phyloP scores from a whole-genome alignment of 495 filamentous ascomycete genomes.

The Tuber brumale region DNA sequence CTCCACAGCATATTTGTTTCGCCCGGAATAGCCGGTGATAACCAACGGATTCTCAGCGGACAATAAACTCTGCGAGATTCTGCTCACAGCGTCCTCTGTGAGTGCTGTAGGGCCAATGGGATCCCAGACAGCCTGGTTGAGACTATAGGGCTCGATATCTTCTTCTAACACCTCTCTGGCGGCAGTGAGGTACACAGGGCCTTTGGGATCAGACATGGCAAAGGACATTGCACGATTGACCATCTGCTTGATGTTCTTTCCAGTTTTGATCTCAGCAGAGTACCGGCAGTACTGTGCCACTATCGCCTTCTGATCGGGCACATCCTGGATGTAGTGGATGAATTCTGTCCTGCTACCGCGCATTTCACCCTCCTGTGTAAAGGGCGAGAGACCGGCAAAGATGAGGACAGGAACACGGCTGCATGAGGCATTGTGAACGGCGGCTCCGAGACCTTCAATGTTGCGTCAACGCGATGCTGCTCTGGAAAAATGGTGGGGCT shows the following conservation, averaged over 20 bases:
- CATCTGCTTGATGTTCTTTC: constrained; percentile 92
- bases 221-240: constrained; percentile 86
- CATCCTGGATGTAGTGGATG: constrained; percentile 97
- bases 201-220: constrained; percentile 70
- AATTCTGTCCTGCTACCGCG: constrained; percentile 85
- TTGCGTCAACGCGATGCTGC: background rate
- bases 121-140: constrained; percentile 69
- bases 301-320: constrained; percentile 90
- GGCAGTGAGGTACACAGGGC: constrained; percentile 78
- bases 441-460: constrained; percentile 57
- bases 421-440: constrained; percentile 83
- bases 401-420: constrained; percentile 83
- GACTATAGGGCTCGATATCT: constrained; percentile 72
- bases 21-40: constrained; percentile 76
- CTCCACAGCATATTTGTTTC: constrained; percentile 61
- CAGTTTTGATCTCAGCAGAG: constrained; percentile 79
- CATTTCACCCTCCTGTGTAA: constrained; percentile 85
- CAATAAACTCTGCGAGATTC: constrained; percentile 64
- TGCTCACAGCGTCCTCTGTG: constrained; percentile 56
- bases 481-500: background rate
- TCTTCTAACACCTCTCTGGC: constrained; percentile 89
- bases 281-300: constrained; percentile 93
- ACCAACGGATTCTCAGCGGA: constrained; percentile 68
- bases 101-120: constrained; percentile 70
- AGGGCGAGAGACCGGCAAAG: constrained; percentile 84